Conservation (phyloP, 805 yeast species). For the Candida quercuum region DNA sequence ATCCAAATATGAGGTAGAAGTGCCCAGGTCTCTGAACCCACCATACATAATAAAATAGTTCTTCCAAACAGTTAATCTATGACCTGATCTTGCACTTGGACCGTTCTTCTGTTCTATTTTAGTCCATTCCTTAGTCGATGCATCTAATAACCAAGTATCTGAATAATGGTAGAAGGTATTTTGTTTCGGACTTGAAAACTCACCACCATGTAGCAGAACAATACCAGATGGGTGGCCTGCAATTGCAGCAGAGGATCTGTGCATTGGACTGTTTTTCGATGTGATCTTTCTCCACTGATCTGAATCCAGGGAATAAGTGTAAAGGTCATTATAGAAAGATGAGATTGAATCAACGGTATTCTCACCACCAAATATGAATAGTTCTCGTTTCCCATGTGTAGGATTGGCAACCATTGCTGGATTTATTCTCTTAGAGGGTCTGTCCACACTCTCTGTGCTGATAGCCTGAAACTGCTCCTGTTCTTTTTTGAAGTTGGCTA, state of each 20-base stretch:
- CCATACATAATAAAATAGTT: conserved; percentile 82
- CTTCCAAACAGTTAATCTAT: conserved; percentile 87
- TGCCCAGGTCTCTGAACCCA: conserved; percentile 88
- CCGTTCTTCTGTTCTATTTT: conserved; percentile 71
- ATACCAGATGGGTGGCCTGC: conserved; percentile 89
- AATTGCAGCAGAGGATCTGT: conserved; percentile 91
- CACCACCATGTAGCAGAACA: conserved; percentile 89
- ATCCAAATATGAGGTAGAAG: conserved; percentile 72
- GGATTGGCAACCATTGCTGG: conserved; percentile 75
- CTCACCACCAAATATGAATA: conserved; percentile 91
- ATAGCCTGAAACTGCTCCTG: conserved; percentile 78
- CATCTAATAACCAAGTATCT: conserved; percentile 91
- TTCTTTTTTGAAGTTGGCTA: conserved; percentile 71
- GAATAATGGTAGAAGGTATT: conserved; percentile 94
- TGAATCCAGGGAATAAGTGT: conserved; percentile 66
- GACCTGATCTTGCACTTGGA: conserved; percentile 90
- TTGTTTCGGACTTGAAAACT: conserved; percentile 94
- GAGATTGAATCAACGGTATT: conserved; percentile 44
- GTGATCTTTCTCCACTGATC: conserved; percentile 75
- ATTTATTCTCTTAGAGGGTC: conserved; percentile 69
- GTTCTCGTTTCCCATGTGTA: conserved; percentile 66
- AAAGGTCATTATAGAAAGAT: conserved; percentile 77
- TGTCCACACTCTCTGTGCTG: conserved; percentile 46
- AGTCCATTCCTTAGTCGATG: conserved; percentile 82
- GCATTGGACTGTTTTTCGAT: conserved; percentile 86